Conservation (phyloP, 2,329 filamentous ascomycete species). For the Clarireedia monteithiana region DNA sequence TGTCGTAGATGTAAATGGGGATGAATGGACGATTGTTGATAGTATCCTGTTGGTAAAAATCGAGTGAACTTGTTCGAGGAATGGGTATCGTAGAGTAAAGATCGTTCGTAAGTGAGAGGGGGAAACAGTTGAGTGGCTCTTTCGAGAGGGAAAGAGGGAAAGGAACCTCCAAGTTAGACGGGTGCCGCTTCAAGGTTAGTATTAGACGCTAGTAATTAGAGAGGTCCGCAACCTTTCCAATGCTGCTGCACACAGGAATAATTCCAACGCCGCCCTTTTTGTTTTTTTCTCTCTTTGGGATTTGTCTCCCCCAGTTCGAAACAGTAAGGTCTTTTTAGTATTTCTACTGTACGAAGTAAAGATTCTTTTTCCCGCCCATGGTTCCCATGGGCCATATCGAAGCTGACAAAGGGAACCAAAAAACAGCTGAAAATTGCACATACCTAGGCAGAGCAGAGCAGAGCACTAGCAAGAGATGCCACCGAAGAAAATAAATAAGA, state of each 20-base stretch:
- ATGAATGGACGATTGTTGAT: neutral
- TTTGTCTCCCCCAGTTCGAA: neutral
- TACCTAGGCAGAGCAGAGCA: too few relatives aligned
- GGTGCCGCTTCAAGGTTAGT: conserved; percentile 8
- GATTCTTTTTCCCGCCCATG: too few relatives aligned
- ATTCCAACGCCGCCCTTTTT: conserved; percentile 4
- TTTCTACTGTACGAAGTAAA: too few relatives aligned
- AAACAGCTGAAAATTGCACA: too few relatives aligned
- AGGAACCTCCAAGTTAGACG: conserved; percentile 6
- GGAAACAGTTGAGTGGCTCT: conserved; percentile 6
- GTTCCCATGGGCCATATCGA: too few relatives aligned
- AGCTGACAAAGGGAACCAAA: too few relatives aligned
- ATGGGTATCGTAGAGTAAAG: neutral
- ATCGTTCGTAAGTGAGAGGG: neutral
- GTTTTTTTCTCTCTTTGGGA: neutral
- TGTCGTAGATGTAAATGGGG: neutral
- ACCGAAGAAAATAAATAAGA: neutral
- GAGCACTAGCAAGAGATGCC: too few relatives aligned
- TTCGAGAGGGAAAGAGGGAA: conserved; percentile 4
- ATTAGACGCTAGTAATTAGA: conserved; percentile 1
- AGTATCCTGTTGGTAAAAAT: conserved; percentile 3
- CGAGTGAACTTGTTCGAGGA: neutral
- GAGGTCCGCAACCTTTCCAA: neutral
- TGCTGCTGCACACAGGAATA: neutral
- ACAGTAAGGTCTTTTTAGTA: neutral